phyloP scores from a whole-genome alignment of 495 filamentous ascomycete species.

The Penicillium fimorum region DNA sequence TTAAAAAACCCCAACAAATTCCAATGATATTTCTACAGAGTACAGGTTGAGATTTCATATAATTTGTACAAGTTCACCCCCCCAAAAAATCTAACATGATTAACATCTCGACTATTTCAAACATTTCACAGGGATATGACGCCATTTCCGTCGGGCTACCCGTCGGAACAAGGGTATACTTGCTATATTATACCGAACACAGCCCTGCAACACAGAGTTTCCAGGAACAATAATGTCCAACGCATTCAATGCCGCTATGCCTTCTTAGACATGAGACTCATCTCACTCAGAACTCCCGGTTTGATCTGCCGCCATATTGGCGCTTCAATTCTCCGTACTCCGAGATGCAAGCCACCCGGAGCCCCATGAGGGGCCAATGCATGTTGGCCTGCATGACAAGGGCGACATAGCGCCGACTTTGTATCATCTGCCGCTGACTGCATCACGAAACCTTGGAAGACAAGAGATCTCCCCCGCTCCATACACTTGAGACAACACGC shows the following conservation, averaged over 20 bases:
- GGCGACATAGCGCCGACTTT: conserved; percentile 1
- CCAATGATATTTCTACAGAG: not conserved
- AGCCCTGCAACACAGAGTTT: not conserved
- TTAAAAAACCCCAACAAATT: not conserved
- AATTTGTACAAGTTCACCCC: not conserved
- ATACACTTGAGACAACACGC: not conserved
- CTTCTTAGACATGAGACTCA: not conserved
- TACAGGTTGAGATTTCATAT: not conserved
- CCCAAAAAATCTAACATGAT: not conserved
- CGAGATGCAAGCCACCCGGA: conserved; percentile 7
- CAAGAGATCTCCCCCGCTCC: conserved; percentile 2
- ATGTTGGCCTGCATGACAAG: conserved; percentile 4
- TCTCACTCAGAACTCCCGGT: not conserved
- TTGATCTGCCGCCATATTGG: not conserved
- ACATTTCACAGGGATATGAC: not conserved
- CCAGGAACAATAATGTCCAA: not conserved
- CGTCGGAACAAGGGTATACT: not conserved
- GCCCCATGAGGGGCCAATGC: conserved; percentile 2
- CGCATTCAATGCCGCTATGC: not conserved
- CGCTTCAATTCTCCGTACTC: not conserved
- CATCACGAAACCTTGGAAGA: conserved; percentile 1
- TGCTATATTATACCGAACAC: not conserved
- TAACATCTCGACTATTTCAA: not conserved
- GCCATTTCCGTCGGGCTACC: not conserved
- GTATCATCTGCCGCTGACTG: conserved; percentile 14